Base-by-base conservation (phyloP, 768 basidiomycete genomes). In the Mycena amicta region DNA sequence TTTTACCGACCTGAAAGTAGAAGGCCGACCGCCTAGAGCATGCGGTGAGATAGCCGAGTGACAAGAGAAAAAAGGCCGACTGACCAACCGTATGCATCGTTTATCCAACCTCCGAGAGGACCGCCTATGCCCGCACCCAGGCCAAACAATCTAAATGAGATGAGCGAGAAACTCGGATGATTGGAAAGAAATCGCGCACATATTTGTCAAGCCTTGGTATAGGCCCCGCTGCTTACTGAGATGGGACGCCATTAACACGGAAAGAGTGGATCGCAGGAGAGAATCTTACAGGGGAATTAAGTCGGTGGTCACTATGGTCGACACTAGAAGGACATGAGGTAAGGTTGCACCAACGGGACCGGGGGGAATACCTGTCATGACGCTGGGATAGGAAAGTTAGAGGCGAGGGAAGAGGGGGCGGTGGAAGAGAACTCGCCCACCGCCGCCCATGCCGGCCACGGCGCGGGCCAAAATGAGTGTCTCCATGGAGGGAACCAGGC, bases 371-470 rank as follows among this genome's bases (percentile, higher is more conserved):
- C 92, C 90, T 79, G 91, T 92, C 91, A 92, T 92, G 25, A 93
- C 84, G 27, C 92, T 92, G 69, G 56, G 58, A 72, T 41, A 62
- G 62, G 56, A 54, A n/a, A 62, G 62, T 64, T 60, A 60, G 71
- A 70, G 65, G 52, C 49, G 55, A 55, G 50, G 59, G 50, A 41
- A 28, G 18, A 23, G 63, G 66, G 60, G 60, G 63, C 52, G 61
- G 41, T 55, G 64, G 55, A 52, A 53, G 60, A 59, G 51, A 40
- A 83, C 88, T 73, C 70, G 92, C 86, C 93, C 90, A 72, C 93
- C 94, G 56, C 94, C 93, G 55, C 92, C 94, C 86, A 93, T 92
- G 50, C 95, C 95, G 26, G 95, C 93, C 43, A 97, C 74, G 3
- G 92, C 86, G 13, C 95, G 85, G 55, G 90, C 91, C 40, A 80